Conservation (phyloP, 1,139 yeast species). For the Cylindricascospora bacillispora region DNA sequence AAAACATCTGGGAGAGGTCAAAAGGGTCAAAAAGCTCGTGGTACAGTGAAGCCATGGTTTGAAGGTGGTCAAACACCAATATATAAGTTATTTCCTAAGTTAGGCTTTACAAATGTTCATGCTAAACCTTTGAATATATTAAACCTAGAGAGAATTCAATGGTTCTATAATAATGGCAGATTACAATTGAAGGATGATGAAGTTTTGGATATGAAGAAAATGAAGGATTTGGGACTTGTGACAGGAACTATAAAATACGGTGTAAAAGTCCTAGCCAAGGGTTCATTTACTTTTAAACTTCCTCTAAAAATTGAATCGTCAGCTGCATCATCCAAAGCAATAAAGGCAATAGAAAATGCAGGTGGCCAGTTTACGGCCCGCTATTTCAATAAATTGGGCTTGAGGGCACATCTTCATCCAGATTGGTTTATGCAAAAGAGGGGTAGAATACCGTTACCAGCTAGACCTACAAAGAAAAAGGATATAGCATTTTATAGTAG, state of each 20-base stretch:
- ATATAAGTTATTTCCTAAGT: constrained; percentile 77
- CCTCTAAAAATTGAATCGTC: constrained; percentile 72
- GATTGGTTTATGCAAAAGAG: constrained; percentile 50
- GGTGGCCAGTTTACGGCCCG: constrained; percentile 68
- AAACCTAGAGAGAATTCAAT: constrained; percentile 46
- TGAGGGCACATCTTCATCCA: constrained; percentile 69
- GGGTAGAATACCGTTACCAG: constrained; percentile 73
- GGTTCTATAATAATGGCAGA: constrained; percentile 55
- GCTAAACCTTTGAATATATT: constrained; percentile 38
- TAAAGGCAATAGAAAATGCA: constrained; percentile 52
- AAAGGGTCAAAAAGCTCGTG: constrained; percentile 97
- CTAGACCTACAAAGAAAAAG: constrained; percentile 76
- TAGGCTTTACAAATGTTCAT: constrained; percentile 64
- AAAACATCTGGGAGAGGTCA: constrained; percentile 97
- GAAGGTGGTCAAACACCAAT: constrained; percentile 99
- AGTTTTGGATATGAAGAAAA: constrained; percentile 48
- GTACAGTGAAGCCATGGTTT: constrained; percentile 81
- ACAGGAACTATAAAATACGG: constrained; percentile 69
- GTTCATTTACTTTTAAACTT: constrained; percentile 41
- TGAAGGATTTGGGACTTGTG: constrained; percentile 56
- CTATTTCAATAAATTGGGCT: constrained; percentile 53
- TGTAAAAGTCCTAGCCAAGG: constrained; percentile 66
- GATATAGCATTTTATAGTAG: constrained; percentile 70
- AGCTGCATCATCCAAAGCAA: constrained; percentile 65
- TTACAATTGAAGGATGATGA: constrained; percentile 53